Evolutionary conservation across 2,329 filamentous ascomycete genomes (phyloP).

Genomic region (Colletotrichum cuscutae): DNA sequence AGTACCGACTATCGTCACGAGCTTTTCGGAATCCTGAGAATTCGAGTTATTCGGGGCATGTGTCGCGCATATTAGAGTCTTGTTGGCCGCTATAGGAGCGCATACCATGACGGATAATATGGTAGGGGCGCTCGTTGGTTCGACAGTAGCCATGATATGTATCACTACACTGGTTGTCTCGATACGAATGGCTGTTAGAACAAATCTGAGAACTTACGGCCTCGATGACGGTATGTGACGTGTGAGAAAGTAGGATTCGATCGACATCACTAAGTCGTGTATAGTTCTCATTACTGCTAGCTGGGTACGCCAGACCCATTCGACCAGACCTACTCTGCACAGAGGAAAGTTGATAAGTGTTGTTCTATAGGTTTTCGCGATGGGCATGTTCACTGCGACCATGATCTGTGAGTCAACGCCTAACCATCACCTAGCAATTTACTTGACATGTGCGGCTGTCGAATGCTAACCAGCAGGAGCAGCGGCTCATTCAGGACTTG

Average conservation of each 20-base stretch:
- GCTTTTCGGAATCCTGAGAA: no score
- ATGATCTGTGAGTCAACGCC: background rate
- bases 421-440: no score
- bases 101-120: conserved; percentile 15
- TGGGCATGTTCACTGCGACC: conserved; percentile 6
- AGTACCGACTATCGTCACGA: no score
- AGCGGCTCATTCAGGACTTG: conserved; percentile 17
- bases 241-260: background rate
- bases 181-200: conserved; percentile 2
- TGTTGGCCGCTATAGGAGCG: background rate
- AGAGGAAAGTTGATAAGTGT: background rate
- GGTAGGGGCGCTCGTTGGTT: conserved; percentile 1
- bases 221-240: conserved; percentile 13
- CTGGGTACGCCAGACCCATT: background rate
- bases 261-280: background rate
- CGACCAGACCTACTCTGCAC: background rate
- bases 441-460: no score
- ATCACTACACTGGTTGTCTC: conserved; percentile 21
- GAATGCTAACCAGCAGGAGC: no score
- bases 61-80: background rate
- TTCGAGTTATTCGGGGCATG: no score
- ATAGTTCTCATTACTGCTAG: conserved; percentile 4
- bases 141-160: conserved; percentile 26
- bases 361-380: background rate
- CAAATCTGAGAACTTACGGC: conserved; percentile 4